Evolutionary conservation across 345 rosid genomes (phyloP).

Genomic region (Cochlearia excelsa): DNA sequence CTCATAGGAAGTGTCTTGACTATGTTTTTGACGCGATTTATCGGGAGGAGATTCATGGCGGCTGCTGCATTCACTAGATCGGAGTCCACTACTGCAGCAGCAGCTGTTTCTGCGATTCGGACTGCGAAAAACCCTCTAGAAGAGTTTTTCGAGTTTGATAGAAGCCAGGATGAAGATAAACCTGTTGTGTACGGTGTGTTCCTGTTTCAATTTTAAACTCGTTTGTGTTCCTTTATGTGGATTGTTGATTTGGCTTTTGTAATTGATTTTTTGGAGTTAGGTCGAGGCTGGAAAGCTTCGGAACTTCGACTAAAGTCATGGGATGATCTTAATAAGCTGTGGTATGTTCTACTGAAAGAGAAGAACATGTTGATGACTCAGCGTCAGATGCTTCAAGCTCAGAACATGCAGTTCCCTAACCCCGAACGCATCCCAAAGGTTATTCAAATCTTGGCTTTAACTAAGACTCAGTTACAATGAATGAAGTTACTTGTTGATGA

Average conservation of each 20-base stretch:
- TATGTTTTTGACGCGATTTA: constrained; percentile 63
- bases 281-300: constrained; percentile 95
- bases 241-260: not conserved
- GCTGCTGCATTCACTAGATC: constrained; percentile 56
- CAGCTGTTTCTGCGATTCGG: constrained; percentile 47
- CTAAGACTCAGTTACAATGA: too few relatives aligned
- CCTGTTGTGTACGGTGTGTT: constrained; percentile 67
- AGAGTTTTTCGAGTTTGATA: constrained; percentile 76
- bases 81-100: constrained; percentile 53
- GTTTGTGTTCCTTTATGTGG: not conserved
- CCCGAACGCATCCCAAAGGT: constrained; percentile 99
- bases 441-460: not conserved
- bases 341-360: constrained; percentile 90
- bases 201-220: not conserved
- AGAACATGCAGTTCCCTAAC: constrained; percentile 80
- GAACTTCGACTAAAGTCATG: constrained; percentile 90
- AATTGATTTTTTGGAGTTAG: constrained; percentile 37
- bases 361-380: constrained; percentile 98
- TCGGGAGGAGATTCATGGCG: constrained; percentile 60
- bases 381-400: constrained; percentile 90
- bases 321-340: constrained; percentile 88
- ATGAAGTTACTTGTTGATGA: too few relatives aligned
- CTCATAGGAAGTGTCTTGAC: not conserved
- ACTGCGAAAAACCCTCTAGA: constrained; percentile 61
- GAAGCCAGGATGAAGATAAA: constrained; percentile 63